Evolutionary conservation across 73 alveolate species (phyloP).

Genomic region (Paramecium sexaurelia): DNA sequence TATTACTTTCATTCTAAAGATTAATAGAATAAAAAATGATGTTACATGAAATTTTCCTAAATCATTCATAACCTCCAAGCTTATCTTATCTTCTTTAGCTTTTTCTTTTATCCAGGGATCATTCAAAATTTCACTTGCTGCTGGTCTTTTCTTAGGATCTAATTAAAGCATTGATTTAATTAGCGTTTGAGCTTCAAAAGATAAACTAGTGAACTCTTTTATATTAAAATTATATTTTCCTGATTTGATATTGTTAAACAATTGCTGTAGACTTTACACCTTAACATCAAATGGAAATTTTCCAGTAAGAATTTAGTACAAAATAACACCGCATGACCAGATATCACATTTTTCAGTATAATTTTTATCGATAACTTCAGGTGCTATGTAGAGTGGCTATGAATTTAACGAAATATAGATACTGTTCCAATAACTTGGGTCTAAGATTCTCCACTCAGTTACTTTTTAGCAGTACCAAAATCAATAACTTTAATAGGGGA

Average conservation of each 20-base stretch:
- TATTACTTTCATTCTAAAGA: slow-evolving; percentile 26
- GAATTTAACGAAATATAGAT: not conserved
- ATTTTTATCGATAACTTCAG: slow-evolving; percentile 63
- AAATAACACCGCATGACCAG: slow-evolving; percentile 68
- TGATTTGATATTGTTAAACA: slow-evolving; percentile 31
- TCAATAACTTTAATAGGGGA: slow-evolving; percentile 87
- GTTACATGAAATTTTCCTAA: slow-evolving; percentile 7
- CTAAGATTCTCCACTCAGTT: slow-evolving; percentile 20
- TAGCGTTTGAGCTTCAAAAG: slow-evolving; percentile 28
- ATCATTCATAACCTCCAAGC: not conserved
- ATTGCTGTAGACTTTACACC: slow-evolving; percentile 32
- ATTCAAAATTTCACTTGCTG: slow-evolving; percentile 14
- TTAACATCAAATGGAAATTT: slow-evolving; percentile 60
- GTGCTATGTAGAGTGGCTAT: slow-evolving; percentile 67
- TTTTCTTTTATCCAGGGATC: slow-evolving; percentile 64
- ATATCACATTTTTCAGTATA: slow-evolving; percentile 64
- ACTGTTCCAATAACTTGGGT: slow-evolving; percentile 68
- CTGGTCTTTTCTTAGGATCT: slow-evolving; percentile 63
- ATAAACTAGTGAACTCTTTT: not conserved
- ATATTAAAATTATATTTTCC: not conserved
- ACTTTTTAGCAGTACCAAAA: slow-evolving; percentile 84
- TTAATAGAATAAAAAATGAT: not conserved
- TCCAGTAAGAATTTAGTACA: slow-evolving; percentile 55
- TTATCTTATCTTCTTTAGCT: slow-evolving; percentile 53
- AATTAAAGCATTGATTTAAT: slow-evolving; percentile 21